Evolutionary conservation across 2,329 filamentous ascomycete genomes (phyloP).

Genomic region (Ophiostoma fasciatum): DNA sequence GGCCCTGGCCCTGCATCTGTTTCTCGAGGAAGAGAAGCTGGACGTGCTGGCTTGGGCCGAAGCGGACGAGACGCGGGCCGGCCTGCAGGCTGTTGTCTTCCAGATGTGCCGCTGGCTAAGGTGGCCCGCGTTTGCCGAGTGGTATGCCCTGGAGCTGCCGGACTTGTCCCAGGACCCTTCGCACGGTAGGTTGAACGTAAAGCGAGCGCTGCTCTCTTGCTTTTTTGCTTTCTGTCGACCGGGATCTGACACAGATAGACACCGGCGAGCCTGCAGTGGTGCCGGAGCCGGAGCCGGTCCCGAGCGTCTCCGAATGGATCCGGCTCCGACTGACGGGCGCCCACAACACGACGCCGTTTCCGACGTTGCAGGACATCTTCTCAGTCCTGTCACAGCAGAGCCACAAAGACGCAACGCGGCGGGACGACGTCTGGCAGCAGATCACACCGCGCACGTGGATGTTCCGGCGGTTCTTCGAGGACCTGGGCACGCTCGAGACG

Average conservation of each 20-base stretch:
- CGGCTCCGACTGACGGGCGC: constrained; percentile 28
- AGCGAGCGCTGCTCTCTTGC: no score
- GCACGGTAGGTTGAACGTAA: no score
- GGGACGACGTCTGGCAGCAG: constrained; percentile 26
- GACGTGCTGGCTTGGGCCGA: constrained; percentile 39
- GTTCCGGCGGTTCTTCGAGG: constrained; percentile 51
- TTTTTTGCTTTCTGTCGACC: no score
- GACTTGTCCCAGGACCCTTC: no score
- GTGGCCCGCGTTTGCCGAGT: constrained; percentile 39
- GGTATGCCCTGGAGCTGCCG: constrained; percentile 40
- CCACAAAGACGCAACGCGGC: constrained; percentile 20
- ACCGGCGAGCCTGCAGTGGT: constrained; percentile 6
- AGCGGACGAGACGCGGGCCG: constrained; percentile 26
- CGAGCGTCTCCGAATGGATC: constrained; percentile 37
- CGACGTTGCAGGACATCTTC: constrained; percentile 31
- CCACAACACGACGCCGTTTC: constrained; percentile 24
- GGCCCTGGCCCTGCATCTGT: constrained; percentile 64
- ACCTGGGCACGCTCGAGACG: constrained; percentile 34
- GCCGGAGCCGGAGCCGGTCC: constrained; percentile 18
- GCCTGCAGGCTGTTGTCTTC: constrained; percentile 58
- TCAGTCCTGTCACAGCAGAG: constrained; percentile 22
- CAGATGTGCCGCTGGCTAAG: constrained; percentile 74
- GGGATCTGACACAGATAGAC: no score
- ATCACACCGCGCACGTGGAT: constrained; percentile 54
- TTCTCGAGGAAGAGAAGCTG: constrained; percentile 83